Evolutionary conservation across 176 grass and related monocot genomes (phyloP).

Genomic region (Dactylis glomerata): DNA sequence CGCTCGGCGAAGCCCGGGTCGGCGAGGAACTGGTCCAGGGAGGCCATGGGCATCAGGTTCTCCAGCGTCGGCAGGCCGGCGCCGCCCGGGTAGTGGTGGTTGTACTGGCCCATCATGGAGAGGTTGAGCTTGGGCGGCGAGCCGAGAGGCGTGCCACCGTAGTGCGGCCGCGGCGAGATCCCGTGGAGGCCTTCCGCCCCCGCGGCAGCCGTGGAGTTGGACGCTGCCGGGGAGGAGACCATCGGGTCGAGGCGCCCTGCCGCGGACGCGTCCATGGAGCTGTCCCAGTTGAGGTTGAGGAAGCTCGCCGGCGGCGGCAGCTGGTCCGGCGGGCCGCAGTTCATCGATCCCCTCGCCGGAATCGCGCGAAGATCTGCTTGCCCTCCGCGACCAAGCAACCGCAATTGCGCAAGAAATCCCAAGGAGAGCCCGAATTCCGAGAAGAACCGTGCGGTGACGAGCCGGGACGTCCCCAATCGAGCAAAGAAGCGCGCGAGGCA

Average conservation of each 20-base stretch:
- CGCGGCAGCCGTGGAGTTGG: slow-evolving; percentile 42
- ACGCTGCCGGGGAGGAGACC: slow-evolving; percentile 52
- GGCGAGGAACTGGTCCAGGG: slow-evolving; percentile 72
- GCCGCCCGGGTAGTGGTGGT: slow-evolving; percentile 34
- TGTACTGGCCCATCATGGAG: slow-evolving; percentile 60
- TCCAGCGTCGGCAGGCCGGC: slow-evolving; percentile 48
- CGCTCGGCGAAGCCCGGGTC: slow-evolving; percentile 68
- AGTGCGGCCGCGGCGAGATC: slow-evolving; percentile 66
- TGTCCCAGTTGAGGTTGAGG: slow-evolving; percentile 93
- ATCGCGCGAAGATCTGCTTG: slow-evolving; percentile 37
- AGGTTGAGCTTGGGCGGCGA: slow-evolving; percentile 74
- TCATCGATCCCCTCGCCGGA: slow-evolving; percentile 50
- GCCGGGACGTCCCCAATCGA: neutral
- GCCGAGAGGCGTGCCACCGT: slow-evolving; percentile 50
- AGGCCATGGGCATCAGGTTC: slow-evolving; percentile 47
- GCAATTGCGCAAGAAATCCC: slow-evolving; percentile 30
- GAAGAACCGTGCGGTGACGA: slow-evolving; percentile 12
- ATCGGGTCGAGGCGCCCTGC: slow-evolving; percentile 50
- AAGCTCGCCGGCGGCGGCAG: slow-evolving; percentile 56
- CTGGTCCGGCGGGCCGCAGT: slow-evolving; percentile 62
- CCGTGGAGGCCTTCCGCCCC: slow-evolving; percentile 51
- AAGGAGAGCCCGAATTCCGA: neutral
- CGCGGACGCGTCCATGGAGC: slow-evolving; percentile 54
- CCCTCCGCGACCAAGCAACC: neutral
- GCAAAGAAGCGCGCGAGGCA: slow-evolving; percentile 39